Base-by-base conservation (phyloP, 805 yeast species). In the Scheffersomyces ergatensis region DNA sequence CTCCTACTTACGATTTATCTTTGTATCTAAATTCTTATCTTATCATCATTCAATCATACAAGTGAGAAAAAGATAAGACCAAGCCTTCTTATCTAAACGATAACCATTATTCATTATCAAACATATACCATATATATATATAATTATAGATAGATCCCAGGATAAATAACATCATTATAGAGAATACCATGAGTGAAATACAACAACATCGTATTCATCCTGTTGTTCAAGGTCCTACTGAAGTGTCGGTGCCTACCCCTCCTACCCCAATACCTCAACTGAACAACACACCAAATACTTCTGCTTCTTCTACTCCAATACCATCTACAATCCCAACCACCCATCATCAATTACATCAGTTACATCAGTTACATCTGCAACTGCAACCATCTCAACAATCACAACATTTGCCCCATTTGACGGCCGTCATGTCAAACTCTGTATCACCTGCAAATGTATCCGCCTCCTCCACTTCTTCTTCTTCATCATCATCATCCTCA, bases 181-280 rank as follows among this genome's bases (percentile, higher is more conserved):
- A 7, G 7, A 23, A 23, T 8, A 26, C 4, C 18, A 45, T 51
- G 49, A 46, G 54, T 39, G 54, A 51, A 37, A 47, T 51, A 34
- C 48, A 48, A 34, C 48, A 48, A 32, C 55, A 49, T n/a, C 46
- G 54, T 33, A 45, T 47, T 6, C 51, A 47, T 7, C n/a, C n/a
- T n/a, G n/a, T n/a, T n/a, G 45, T 42, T 18, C 29, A 25, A 25
- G 14, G 14, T 25, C 30, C 30, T 26, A 5, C 30, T 9, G 30
- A 11, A 8, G n/a, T 12, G n/a, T 5, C 8, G 5, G 18, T 29
- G 5, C 18, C 32, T 14, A 7, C 32, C 4, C 18, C 5, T 14
- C n/a, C 5, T 5, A 17, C 5, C 5, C 17, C 17, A 14, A 4
- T 6, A n/a, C 18, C 17, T n/a, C 32, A 25, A 25, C 29, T 14